A percentile compares a stretch with the other conserved stretches of the same genome.
phyloP scores from a whole-genome alignment of 495 filamentous ascomycete genomes.

The Pseudevernia furfuracea region DNA sequence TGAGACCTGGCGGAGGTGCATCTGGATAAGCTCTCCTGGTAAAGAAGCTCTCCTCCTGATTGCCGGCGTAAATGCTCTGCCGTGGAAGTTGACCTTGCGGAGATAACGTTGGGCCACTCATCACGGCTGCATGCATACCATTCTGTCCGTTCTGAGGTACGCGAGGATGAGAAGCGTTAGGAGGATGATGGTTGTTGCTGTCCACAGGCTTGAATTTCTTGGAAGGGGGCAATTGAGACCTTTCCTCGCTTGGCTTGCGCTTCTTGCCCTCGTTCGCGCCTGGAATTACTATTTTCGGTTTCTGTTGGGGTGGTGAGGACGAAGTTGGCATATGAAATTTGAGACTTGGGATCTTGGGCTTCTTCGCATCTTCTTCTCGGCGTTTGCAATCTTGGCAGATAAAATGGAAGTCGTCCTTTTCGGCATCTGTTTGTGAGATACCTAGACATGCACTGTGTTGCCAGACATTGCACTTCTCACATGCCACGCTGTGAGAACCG shows the following conservation, averaged over 20 bases:
- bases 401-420: conserved; percentile 82
- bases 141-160: conserved; percentile 28
- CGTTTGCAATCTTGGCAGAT: conserved; percentile 71
- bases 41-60: conserved; percentile 20
- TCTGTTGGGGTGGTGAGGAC: conserved; percentile 35
- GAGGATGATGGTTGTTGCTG: conserved; percentile 21
- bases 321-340: conserved; percentile 55
- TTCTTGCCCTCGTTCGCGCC: conserved; percentile 25
- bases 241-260: conserved; percentile 27
- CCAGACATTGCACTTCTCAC: conserved; percentile 92
- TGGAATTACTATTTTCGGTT: conserved; percentile 12
- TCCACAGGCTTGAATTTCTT: conserved; percentile 30
- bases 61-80: conserved; percentile 22
- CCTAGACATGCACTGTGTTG: conserved; percentile 88
- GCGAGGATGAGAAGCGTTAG: conserved; percentile 27
- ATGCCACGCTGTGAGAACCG: conserved; percentile 87
- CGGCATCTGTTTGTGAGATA: conserved; percentile 67
- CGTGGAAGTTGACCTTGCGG: conserved; percentile 34
- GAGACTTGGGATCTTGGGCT: conserved; percentile 64
- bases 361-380: conserved; percentile 53
- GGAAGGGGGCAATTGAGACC: conserved; percentile 29
- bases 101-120: conserved; percentile 31
- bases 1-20: conserved; percentile 16
- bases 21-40: conserved; percentile 3
- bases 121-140: conserved; percentile 28